These are phyloP conservation scores for Funneliformis mosseae DNA, from an alignment of 192 early-diverging fungal genomes.

Conservation along the genomic window DNA sequence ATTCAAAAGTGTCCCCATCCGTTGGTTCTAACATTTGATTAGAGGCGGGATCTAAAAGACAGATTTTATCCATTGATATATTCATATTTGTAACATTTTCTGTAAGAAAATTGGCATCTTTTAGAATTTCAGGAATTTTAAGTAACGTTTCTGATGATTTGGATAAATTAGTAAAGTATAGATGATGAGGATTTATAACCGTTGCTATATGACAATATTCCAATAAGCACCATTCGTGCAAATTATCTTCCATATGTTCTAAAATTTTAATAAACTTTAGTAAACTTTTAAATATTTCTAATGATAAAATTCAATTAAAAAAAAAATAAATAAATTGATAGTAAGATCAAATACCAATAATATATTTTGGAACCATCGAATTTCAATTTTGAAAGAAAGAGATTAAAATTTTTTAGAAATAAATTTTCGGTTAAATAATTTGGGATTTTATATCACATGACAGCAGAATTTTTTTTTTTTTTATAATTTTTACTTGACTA, in stretches of 20 bases:
- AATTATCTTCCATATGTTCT: constrained; percentile 25
- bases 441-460: no score
- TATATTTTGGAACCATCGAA: no score
- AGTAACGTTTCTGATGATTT: constrained; percentile 46
- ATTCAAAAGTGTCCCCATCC: constrained; percentile 70
- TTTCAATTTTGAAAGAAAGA: no score
- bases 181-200: constrained; percentile 58
- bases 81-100: constrained; percentile 54
- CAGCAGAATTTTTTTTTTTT: no score
- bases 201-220: constrained; percentile 78
- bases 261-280: neutral
- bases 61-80: constrained; percentile 57
- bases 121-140: constrained; percentile 44
- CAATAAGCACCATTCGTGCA: constrained; percentile 72
- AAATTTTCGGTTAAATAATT: no score
- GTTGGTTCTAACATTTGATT: constrained; percentile 57
- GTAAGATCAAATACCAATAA: no score
- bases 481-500: no score
- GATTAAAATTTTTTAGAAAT: no score
- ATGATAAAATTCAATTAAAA: no score
- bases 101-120: constrained; percentile 51
- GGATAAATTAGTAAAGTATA: constrained; percentile 62
- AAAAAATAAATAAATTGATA: no score
- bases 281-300: no score
- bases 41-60: constrained; percentile 73